Evolutionary conservation across 1,284 basidiomycete genomes (phyloP), one percentile per base, ranked within the genome.

Genomic region (Leccinum huronense): DNA sequence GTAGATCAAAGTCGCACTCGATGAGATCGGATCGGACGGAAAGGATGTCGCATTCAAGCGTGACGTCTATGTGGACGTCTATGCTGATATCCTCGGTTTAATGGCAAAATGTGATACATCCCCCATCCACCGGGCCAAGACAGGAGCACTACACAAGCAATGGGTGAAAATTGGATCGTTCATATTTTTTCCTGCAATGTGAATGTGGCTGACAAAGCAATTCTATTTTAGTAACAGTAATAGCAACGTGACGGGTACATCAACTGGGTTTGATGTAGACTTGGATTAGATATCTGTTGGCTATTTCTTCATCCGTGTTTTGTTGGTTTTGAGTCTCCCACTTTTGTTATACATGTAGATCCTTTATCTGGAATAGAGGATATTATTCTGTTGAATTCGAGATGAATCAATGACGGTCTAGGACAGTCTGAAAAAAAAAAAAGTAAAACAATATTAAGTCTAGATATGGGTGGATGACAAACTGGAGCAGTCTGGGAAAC

Each of bases 1-100:
- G 13, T 54, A 63, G 62, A 57, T 63, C 11, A 63, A 63, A 13
- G 9, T 59, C 3, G 58, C 40, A 9, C 58, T 63, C 0, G 33
- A 59, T 8, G 40, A 63, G 16, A 31, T 63, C 0, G 54, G 5
- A 0, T 16, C 10, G 0, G 40, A 59, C 1, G 14, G 56, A 3
- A 64, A 57, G 42, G 59, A 64, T 3, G 62, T 64, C 13, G 3
- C 27, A 19, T 67, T 67, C 59, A 67, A 66, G 31, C 14, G 8
- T 4, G 53, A 67, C 3, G 6, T 66, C 13, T 66, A 67, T 33
- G 31, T 13, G 0, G 53, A 59, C 1, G 36, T 66, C 7, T 64
- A 66, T 13, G 2, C 57, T 6, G 13, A 66, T 33, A 36, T 67
- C 6, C 31, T 62, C 11, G 34, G 60, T 6, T 56, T 64, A 6